These are phyloP conservation scores for Trypanosoma rangeli DNA, from an alignment of 208 protist species.

Conservation along the genomic window DNA sequence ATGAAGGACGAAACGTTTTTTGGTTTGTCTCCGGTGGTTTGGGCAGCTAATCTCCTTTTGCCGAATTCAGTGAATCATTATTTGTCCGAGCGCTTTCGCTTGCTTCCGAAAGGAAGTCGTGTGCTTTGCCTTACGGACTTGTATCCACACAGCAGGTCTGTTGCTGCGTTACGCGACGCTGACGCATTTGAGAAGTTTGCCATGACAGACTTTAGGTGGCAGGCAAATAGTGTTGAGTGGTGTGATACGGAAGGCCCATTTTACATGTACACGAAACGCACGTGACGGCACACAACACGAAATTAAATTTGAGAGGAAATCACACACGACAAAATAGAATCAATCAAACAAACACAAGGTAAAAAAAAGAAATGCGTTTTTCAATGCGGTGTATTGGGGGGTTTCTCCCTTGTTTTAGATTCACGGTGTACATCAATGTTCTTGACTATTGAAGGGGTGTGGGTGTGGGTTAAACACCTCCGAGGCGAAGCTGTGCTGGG, in stretches of 20 bases:
- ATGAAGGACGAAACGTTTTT: conserved; percentile 40
- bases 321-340: not conserved
- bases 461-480: not conserved
- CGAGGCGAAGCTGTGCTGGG: not conserved
- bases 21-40: conserved; percentile 47
- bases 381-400: conserved; percentile 20
- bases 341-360: not conserved
- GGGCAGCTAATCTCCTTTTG: conserved; percentile 77
- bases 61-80: conserved; percentile 71
- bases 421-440: not conserved
- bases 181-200: conserved; percentile 74
- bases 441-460: not conserved
- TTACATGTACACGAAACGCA: conserved; percentile 50
- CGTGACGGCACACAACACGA: not conserved
- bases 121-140: conserved; percentile 81
- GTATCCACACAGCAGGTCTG: conserved; percentile 67
- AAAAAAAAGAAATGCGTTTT: conserved; percentile 15
- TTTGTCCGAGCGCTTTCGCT: conserved; percentile 65
- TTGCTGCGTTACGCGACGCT: conserved; percentile 61
- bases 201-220: conserved; percentile 78
- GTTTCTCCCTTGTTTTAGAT: not conserved
- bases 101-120: conserved; percentile 47
- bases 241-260: conserved; percentile 51
- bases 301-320: not conserved
- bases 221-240: conserved; percentile 74